These are phyloP conservation scores for Cyathus striatus DNA, from an alignment of 768 basidiomycete genomes.

Conservation along the genomic window DNA sequence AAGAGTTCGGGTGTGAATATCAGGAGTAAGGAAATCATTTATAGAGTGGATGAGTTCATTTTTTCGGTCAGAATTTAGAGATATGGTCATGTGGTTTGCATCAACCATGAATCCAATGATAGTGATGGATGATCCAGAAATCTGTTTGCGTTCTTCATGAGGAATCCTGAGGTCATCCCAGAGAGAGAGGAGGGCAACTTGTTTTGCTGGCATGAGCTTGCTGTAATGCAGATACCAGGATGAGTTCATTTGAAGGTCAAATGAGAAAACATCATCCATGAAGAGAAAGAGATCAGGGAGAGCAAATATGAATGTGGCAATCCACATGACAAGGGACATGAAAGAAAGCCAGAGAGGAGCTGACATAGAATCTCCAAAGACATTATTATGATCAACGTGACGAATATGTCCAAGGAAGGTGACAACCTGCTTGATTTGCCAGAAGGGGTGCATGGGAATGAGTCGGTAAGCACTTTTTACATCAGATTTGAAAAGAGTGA, in stretches of 20 bases:
- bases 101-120: conserved; percentile 37
- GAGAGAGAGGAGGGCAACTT: conserved; percentile 26
- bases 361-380: conserved; percentile 24
- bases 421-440: conserved; percentile 27
- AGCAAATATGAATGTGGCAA: conserved; percentile 12
- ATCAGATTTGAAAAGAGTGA: conserved; percentile 30
- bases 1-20: conserved; percentile 5
- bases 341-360: conserved; percentile 19
- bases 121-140: conserved; percentile 20
- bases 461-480: too few species aligned
- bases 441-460: conserved; percentile 21
- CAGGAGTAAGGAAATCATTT: conserved; percentile 3
- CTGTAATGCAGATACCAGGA: conserved; percentile 22
- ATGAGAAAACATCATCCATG: conserved; percentile 23
- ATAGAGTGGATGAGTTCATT: conserved; percentile 9
- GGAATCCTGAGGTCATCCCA: conserved; percentile 36
- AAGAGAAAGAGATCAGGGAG: conserved; percentile 20
- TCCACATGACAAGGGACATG: conserved; percentile 27
- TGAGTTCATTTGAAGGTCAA: conserved; percentile 13
- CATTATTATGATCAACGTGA: conserved; percentile 24
- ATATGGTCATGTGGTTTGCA: conserved; percentile 21
- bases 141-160: conserved; percentile 32
- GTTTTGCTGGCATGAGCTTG: conserved; percentile 18
- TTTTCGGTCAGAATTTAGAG: conserved; percentile 5
- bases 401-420: conserved; percentile 17